Percentiles rank a stretch among this genome's conserved stretches.
Conservation (phyloP, 352 stramenopile genomes). For the Globisporangium acanthophoron region DNA sequence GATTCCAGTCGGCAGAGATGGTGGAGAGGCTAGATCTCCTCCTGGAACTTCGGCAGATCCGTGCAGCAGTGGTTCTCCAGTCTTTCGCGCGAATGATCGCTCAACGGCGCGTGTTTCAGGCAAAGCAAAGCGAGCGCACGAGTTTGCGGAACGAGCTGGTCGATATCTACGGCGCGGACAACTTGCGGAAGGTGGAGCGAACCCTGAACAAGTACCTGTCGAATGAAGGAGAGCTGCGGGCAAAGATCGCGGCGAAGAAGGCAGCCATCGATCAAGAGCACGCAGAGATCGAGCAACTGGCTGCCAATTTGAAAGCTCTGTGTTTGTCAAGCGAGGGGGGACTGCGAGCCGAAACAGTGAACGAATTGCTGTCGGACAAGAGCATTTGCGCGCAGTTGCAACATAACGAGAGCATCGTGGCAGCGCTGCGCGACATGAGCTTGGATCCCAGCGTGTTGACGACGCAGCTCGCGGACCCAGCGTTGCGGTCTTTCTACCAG, state of each 20-base stretch:
- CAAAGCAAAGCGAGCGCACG: slow-evolving; percentile 22
- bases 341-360: slow-evolving; percentile 32
- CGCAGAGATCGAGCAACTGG: slow-evolving; percentile 20
- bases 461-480: slow-evolving; percentile 35
- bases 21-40: slow-evolving; percentile 38
- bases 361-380: slow-evolving; percentile 42
- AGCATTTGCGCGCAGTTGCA: slow-evolving; percentile 34
- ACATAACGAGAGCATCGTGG: slow-evolving; percentile 38
- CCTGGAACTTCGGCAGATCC: slow-evolving; percentile 24
- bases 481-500: slow-evolving; percentile 52
- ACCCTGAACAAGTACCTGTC: slow-evolving; percentile 35
- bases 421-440: slow-evolving; percentile 62
- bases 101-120: slow-evolving; percentile 20
- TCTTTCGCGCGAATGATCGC: slow-evolving; percentile 34
- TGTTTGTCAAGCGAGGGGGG: slow-evolving; percentile 29
- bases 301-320: slow-evolving; percentile 32
- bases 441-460: slow-evolving; percentile 43
- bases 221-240: slow-evolving; percentile 31
- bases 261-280: slow-evolving; percentile 17
- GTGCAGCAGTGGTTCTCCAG: slow-evolving; percentile 29
- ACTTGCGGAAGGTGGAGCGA: slow-evolving; percentile 27
- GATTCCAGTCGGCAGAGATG: slow-evolving; percentile 22
- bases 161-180: slow-evolving; percentile 30
- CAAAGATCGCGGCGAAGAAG: slow-evolving; percentile 31
- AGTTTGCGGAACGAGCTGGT: slow-evolving; percentile 33